Evolutionary conservation across 768 basidiomycete species (phyloP), one percentile per base, ranked within the genome.

Genomic region (Boletus edulis): DNA sequence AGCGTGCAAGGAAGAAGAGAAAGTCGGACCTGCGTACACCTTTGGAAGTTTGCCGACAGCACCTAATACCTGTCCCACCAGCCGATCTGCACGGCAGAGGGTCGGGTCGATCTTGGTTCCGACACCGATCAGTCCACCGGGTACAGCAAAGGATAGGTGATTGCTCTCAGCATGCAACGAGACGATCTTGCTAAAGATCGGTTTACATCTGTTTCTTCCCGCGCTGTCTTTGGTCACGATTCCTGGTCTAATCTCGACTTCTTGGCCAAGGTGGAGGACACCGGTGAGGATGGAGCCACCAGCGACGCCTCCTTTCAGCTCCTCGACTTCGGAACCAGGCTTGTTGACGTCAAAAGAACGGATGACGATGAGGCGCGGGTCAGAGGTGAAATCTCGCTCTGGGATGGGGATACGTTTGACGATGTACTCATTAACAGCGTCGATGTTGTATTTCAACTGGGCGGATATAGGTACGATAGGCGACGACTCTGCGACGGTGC

Each of bases 311-410:
- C 96, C 96, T 75, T 98, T 96, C 56, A 98, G 81, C 41, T 99
- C 97, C 62, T 96, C 89, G 4, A 98, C 94, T 67, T 94, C 94
- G 4, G 95, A 86, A 68, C 96, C 97, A 12, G 97, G 97, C 73
- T 97, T 98, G 82, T 99, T 99, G 71, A 99, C 96, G 71, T 99
- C 97, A 75, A 98, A 99, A 18, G 94, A 97, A 61, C 96, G 93
- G 73, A 99, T 99, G 70, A 98, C 95, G 69, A 98, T 98, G 61
- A 99, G 86, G 34, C 88, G 86, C 0, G 97, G 94, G 58, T 91
- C 86, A 29, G 93, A 87, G 34, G 85, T 81, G 73, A 98, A 99
- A 78, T 98, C 91, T 55, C 96, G 91, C 35, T 86, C 75, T 44
- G 96, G 97, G 46, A 98, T 90, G 17, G 97, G 94, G 64, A 99